Conservation (phyloP, 331 rosid species). For the Pyracantha coccinea region DNA sequence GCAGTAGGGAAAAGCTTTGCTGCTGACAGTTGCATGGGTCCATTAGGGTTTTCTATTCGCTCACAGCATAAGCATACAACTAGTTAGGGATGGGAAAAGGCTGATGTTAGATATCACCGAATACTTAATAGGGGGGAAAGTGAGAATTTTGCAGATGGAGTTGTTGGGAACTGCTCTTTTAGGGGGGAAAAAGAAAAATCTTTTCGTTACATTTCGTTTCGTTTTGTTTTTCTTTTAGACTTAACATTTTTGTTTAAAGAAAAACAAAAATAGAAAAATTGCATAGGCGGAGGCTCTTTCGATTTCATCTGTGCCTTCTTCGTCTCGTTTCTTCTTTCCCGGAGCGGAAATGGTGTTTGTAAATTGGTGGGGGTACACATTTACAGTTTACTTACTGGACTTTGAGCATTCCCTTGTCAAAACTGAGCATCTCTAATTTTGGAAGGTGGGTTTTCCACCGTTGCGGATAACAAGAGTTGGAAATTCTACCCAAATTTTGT, state of each 20-base stretch:
- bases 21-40: conserved; percentile 56
- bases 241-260: conserved; percentile 20
- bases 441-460: conserved; percentile 68
- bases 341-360: conserved; percentile 43
- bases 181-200: not conserved
- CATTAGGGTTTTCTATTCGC: conserved; percentile 17
- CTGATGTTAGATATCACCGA: conserved; percentile 27
- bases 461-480: conserved; percentile 40
- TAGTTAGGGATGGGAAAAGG: conserved; percentile 30
- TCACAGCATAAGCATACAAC: conserved; percentile 34
- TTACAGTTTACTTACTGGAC: conserved; percentile 45
- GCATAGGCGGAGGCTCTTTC: conserved; percentile 49
- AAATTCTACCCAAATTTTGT: conserved; percentile 15
- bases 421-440: conserved; percentile 50
- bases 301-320: conserved; percentile 32
- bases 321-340: conserved; percentile 9
- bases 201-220: conserved; percentile 9
- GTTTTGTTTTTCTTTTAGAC: conserved; percentile 16
- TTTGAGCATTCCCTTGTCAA: conserved; percentile 49
- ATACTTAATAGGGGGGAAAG: conserved; percentile 32
- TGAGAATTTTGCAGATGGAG: conserved; percentile 32
- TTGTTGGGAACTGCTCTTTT: conserved; percentile 30
- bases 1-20: conserved; percentile 32
- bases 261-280: conserved; percentile 51
- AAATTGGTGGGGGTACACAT: conserved; percentile 91